Percentiles rank a stretch among this genome's conserved stretches.
These are phyloP conservation scores for Lachnellula hyalina DNA, from an alignment of 2,329 filamentous ascomycete species.

Conservation along the genomic window DNA sequence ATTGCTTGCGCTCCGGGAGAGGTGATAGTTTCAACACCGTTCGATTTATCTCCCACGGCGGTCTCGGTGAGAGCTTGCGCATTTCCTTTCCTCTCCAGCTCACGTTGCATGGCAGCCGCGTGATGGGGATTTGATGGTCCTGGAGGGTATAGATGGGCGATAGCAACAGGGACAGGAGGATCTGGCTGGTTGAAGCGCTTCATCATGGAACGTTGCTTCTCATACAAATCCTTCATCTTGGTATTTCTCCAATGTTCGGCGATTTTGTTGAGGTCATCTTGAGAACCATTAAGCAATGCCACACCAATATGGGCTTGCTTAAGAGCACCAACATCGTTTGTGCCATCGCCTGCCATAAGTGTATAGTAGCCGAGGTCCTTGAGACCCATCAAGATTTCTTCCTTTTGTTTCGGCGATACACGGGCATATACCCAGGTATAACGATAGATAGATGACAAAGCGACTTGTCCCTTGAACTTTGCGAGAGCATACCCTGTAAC, in stretches of 20 bases:
- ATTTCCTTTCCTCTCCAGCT: conserved; percentile 73
- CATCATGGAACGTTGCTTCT: conserved; percentile 92
- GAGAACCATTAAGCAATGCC: conserved; percentile 89
- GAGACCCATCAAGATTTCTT: conserved; percentile 92
- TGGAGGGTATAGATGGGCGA: conserved; percentile 91
- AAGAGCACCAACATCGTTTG: conserved; percentile 93
- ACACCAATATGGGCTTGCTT: conserved; percentile 98
- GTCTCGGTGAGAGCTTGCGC: conserved; percentile 48
- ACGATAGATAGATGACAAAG: conserved; percentile 71
- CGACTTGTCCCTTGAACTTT: conserved; percentile 78
- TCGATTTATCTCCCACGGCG: conserved; percentile 44
- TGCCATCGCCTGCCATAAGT: conserved; percentile 97
- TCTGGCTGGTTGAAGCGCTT: conserved; percentile 87
- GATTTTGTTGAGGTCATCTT: conserved; percentile 85
- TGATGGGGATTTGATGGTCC: conserved; percentile 92
- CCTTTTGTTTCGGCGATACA: conserved; percentile 97
- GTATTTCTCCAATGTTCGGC: conserved; percentile 89
- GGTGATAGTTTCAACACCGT: conserved; percentile 58
- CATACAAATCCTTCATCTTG: conserved; percentile 98
- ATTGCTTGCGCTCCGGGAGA: conserved; percentile 59
- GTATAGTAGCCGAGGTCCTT: conserved; percentile 98
- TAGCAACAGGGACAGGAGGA: conserved; percentile 86
- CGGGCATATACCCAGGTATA: conserved; percentile 97
- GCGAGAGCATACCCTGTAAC: conserved; percentile 90
- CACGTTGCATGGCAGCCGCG: conserved; percentile 81